Evolutionary conservation across 805 yeast genomes (phyloP).

Genomic region (Kodamaea nitidulidarum): DNA sequence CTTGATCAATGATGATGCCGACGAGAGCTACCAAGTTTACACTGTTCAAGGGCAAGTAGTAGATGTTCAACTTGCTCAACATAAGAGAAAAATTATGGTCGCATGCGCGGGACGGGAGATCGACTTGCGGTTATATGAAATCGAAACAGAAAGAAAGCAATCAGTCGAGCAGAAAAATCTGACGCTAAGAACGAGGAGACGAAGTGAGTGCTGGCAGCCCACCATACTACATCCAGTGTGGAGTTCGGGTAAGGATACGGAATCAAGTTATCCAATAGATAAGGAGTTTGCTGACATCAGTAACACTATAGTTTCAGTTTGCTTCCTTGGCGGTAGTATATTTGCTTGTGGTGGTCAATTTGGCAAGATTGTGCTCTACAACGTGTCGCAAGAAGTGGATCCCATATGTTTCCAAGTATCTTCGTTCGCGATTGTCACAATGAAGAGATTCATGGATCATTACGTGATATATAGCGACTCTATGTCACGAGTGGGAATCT

Average conservation of each 20-base stretch:
- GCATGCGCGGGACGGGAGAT: constrained; percentile 26
- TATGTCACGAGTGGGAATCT: constrained; percentile 28
- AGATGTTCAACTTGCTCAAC: constrained; percentile 16
- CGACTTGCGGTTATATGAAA: constrained; percentile 24
- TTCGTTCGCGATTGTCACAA: constrained; percentile 20
- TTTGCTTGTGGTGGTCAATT: constrained; percentile 31
- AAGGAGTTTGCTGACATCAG: background rate
- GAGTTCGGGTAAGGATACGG: background rate
- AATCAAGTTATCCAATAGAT: background rate
- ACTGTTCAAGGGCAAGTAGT: constrained; percentile 24
- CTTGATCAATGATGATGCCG: constrained; percentile 33
- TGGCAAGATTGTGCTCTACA: constrained; percentile 24
- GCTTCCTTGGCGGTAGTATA: constrained; percentile 13
- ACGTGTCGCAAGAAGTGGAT: constrained; percentile 14
- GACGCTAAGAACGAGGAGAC: background rate
- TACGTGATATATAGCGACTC: constrained; percentile 25
- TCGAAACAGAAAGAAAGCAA: constrained; percentile 11
- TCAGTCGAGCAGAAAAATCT: too few relatives aligned
- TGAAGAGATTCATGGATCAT: constrained; percentile 16
- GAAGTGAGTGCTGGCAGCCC: background rate
- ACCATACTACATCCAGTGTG: background rate
- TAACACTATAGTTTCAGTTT: constrained; percentile 24
- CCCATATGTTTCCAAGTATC: constrained; percentile 17
- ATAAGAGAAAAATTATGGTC: constrained; percentile 14
- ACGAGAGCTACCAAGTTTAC: constrained; percentile 24